These are phyloP conservation scores for Fusarium nurragi DNA, from an alignment of 2,329 filamentous ascomycete species.

Conservation along the genomic window DNA sequence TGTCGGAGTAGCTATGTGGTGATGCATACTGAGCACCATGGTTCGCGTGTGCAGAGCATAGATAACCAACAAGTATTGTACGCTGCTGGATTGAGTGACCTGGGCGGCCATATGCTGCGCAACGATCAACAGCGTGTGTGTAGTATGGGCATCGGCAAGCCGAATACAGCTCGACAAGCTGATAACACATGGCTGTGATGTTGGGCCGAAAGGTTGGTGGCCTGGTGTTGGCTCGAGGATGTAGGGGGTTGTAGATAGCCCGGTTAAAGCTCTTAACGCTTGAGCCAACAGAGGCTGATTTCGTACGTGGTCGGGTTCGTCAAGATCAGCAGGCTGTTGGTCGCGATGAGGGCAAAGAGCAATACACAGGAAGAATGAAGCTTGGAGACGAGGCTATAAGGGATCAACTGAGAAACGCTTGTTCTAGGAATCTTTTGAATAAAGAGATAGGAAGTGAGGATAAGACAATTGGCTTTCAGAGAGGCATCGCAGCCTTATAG, in stretches of 20 bases:
- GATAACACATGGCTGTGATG: slow-evolving; percentile 77
- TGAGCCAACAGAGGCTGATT: slow-evolving; percentile 13
- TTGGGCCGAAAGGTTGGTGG: slow-evolving; percentile 27
- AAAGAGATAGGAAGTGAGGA: slow-evolving; percentile 37
- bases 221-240: slow-evolving; percentile 21
- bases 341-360: background rate
- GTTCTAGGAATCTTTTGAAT: slow-evolving; percentile 30
- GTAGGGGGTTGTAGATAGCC: slow-evolving; percentile 8
- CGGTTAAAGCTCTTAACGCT: slow-evolving; percentile 1
- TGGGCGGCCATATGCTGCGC: slow-evolving; percentile 76
- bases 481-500: slow-evolving; percentile 67
- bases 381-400: slow-evolving; percentile 4
- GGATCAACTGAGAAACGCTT: slow-evolving; percentile 16
- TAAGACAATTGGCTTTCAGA: slow-evolving; percentile 45
- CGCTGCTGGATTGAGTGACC: slow-evolving; percentile 78
- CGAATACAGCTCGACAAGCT: slow-evolving; percentile 85
- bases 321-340: slow-evolving; percentile 1
- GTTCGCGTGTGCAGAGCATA: slow-evolving; percentile 61
- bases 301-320: slow-evolving; percentile 7
- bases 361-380: slow-evolving; percentile 21
- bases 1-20: slow-evolving; percentile 61
- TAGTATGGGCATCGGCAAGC: slow-evolving; percentile 90
- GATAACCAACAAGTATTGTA: slow-evolving; percentile 83
- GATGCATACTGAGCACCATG: slow-evolving; percentile 53
- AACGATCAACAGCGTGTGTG: slow-evolving; percentile 85